Evolutionary conservation across 1,284 basidiomycete species (phyloP).

Genomic region (Rhizoctonia solani): DNA sequence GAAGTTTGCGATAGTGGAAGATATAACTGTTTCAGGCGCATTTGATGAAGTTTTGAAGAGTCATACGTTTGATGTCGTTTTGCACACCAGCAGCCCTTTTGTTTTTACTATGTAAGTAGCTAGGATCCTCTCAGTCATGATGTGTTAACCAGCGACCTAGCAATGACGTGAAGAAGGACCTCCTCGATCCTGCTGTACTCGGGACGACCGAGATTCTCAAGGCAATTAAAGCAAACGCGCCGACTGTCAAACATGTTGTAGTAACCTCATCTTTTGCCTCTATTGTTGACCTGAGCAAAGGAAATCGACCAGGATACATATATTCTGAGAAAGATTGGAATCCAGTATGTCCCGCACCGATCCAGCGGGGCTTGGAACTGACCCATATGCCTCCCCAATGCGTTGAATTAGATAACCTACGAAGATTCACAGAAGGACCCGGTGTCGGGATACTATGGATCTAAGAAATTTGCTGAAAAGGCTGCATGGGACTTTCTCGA

Average conservation of each 20-base stretch:
- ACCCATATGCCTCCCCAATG: not conserved
- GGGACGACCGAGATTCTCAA: slow-evolving; percentile 51
- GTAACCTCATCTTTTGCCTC: slow-evolving; percentile 51
- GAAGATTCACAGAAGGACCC: slow-evolving; percentile 33
- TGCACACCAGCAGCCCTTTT: slow-evolving; percentile 33
- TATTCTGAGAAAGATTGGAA: slow-evolving; percentile 46
- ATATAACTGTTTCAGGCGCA: slow-evolving; percentile 37
- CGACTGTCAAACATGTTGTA: slow-evolving; percentile 49
- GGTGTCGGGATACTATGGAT: slow-evolving; percentile 41
- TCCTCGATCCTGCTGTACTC: slow-evolving; percentile 51
- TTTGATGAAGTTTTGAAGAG: slow-evolving; percentile 38
- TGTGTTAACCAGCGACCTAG: no score
- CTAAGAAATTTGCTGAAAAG: slow-evolving; percentile 43
- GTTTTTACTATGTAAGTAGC: slow-evolving; percentile 26
- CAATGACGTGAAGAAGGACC: slow-evolving; percentile 38
- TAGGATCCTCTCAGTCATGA: not conserved
- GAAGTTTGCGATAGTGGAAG: slow-evolving; percentile 37
- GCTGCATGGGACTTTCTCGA: slow-evolving; percentile 40
- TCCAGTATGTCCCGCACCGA: slow-evolving; percentile 43
- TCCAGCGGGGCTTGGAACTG: not conserved
- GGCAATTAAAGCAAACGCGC: slow-evolving; percentile 41
- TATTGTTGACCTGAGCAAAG: slow-evolving; percentile 39
- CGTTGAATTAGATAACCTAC: slow-evolving; percentile 19
- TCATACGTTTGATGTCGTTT: slow-evolving; percentile 35
- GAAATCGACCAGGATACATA: slow-evolving; percentile 38